Evolutionary conservation across 73 alveolate species (phyloP).

Genomic region (Tetrahymena thermophila): DNA sequence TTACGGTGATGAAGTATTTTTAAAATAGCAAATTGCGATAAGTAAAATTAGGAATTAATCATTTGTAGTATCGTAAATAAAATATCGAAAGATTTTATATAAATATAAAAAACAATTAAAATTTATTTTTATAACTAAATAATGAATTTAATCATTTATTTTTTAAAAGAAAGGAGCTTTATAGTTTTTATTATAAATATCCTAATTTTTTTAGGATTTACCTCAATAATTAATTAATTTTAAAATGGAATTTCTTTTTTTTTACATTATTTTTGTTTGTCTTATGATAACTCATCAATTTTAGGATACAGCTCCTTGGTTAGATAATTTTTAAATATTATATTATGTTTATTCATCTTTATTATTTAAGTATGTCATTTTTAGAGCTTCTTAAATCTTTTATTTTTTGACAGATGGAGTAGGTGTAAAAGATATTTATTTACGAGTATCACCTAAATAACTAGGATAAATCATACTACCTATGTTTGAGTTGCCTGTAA

Average conservation of each 20-base stretch:
- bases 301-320: not conserved
- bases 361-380: not conserved
- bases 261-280: too few relatives aligned
- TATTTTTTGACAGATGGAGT: not conserved
- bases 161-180: too few relatives aligned
- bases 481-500: not conserved
- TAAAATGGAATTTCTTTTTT: not conserved
- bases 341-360: not conserved
- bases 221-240: too few relatives aligned
- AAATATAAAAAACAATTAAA: not conserved
- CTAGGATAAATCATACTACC: not conserved
- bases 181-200: too few relatives aligned
- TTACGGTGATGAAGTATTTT: too few relatives aligned
- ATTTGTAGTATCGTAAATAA: too few relatives aligned
- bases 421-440: not conserved
- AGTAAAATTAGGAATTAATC: too few relatives aligned
- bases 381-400: not conserved
- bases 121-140: not conserved
- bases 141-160: not conserved
- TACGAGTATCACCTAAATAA: not conserved
- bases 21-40: too few relatives aligned
- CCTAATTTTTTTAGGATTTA: too few relatives aligned
- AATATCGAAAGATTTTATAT: too few relatives aligned
- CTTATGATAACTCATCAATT: not conserved
- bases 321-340: too few relatives aligned